phyloP scores from a whole-genome alignment of 257 asterid genomes.

The Ilex asprella region DNA sequence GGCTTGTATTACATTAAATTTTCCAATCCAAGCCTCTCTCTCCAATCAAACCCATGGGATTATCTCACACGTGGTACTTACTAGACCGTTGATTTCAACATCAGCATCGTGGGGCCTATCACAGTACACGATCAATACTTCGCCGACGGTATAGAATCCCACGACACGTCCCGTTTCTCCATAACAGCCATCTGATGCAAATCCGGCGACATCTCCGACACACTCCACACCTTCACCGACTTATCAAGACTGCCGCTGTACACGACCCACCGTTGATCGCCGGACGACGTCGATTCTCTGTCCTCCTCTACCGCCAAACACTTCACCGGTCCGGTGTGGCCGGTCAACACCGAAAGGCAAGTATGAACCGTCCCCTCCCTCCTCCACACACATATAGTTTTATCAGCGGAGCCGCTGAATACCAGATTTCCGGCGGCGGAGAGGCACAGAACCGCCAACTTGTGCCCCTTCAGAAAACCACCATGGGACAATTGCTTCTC shows the following conservation, averaged over 20 bases:
- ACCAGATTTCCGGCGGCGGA: conserved; percentile 49
- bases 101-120: no score
- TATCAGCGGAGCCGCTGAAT: conserved; percentile 76
- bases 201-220: conserved; percentile 59
- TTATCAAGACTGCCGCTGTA: conserved; percentile 82
- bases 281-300: conserved; percentile 21
- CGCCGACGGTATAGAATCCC: conserved; percentile 54
- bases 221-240: conserved; percentile 80
- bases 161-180: conserved; percentile 27
- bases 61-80: no score
- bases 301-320: conserved; percentile 61
- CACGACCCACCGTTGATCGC: conserved; percentile 52
- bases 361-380: conserved; percentile 49
- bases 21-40: no score
- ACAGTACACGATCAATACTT: conserved; percentile 29
- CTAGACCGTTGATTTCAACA: no score
- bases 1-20: no score
- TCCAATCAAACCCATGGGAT: no score
- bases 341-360: conserved; percentile 61
- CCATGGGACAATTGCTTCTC: conserved; percentile 53
- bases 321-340: conserved; percentile 85
- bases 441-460: conserved; percentile 70
- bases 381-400: conserved; percentile 72
- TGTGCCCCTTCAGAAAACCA: conserved; percentile 68
- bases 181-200: conserved; percentile 25